Percentiles rank a stretch among this genome's conserved stretches.
phyloP scores from a whole-genome alignment of 495 filamentous ascomycete species.

The Hypoxylon lienhwacheense region DNA sequence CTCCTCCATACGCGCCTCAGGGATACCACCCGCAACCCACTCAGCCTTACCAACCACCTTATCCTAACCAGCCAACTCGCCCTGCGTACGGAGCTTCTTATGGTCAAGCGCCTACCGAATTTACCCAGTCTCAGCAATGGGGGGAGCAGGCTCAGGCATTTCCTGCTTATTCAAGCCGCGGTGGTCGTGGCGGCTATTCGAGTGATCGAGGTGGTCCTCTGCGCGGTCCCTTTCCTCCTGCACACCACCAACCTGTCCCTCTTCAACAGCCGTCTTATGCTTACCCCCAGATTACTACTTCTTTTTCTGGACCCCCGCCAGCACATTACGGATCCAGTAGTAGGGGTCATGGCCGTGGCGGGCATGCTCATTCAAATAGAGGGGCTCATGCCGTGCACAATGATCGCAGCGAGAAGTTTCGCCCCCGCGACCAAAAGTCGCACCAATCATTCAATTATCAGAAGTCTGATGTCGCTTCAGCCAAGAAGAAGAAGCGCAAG shows the following conservation, averaged over 20 bases:
- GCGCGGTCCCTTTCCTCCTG: slow-evolving; percentile 21
- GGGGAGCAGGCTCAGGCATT: slow-evolving; percentile 31
- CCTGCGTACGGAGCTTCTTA: slow-evolving; percentile 40
- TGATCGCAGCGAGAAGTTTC: slow-evolving; percentile 53
- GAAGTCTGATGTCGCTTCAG: slow-evolving; percentile 62
- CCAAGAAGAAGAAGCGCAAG: slow-evolving; percentile 76
- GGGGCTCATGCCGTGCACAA: slow-evolving; percentile 57
- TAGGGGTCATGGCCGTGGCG: slow-evolving; percentile 52
- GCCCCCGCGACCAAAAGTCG: slow-evolving; percentile 41
- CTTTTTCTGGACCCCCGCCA: slow-evolving; percentile 43
- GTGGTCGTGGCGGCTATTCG: slow-evolving; percentile 35
- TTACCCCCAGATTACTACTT: slow-evolving; percentile 41
- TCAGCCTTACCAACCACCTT: slow-evolving; percentile 37
- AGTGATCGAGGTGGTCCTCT: slow-evolving; percentile 40
- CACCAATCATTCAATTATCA: slow-evolving; percentile 51
- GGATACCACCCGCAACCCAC: slow-evolving; percentile 43
- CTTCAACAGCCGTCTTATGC: slow-evolving; percentile 41
- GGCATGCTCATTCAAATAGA: slow-evolving; percentile 41
- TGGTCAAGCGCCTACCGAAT: slow-evolving; percentile 36
- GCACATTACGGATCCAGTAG: slow-evolving; percentile 47
- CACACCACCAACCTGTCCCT: slow-evolving; percentile 34
- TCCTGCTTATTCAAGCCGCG: slow-evolving; percentile 31
- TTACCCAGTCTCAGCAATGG: slow-evolving; percentile 41
- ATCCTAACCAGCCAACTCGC: slow-evolving; percentile 35
- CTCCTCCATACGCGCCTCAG: slow-evolving; percentile 57